These are phyloP conservation scores for Sarcodon sp. DNA, from an alignment of 768 basidiomycete genomes.

Conservation along the genomic window DNA sequence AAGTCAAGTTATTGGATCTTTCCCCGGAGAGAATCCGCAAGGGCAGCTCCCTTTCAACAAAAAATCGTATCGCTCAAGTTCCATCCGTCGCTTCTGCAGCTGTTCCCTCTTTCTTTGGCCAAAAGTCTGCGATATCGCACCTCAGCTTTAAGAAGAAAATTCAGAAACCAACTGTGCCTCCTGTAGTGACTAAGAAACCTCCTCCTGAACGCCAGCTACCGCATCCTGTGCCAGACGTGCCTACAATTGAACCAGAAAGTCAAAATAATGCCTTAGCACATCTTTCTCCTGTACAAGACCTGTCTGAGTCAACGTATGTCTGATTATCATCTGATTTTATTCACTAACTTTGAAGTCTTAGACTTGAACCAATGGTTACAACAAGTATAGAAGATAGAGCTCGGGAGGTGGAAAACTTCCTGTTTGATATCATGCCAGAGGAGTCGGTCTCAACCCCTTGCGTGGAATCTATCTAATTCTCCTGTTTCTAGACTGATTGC, in stretches of 20 bases:
- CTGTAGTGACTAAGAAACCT: background rate
- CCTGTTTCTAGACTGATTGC: slow-evolving; percentile 10
- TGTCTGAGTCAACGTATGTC: background rate
- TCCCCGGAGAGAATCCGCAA: background rate
- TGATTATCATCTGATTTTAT: background rate
- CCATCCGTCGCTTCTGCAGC: background rate
- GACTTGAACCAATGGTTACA: background rate
- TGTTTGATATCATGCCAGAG: slow-evolving; percentile 25
- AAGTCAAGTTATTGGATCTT: slow-evolving; percentile 2
- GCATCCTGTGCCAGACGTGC: too few species aligned
- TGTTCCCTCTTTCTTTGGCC: background rate
- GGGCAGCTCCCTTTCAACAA: slow-evolving; percentile 3
- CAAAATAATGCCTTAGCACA: slow-evolving; percentile 4
- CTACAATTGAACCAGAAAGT: background rate
- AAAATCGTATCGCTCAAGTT: background rate
- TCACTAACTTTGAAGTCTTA: slow-evolving; percentile 2
- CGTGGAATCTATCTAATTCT: background rate
- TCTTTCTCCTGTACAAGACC: background rate
- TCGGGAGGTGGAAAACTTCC: slow-evolving; percentile 21
- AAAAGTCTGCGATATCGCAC: background rate
- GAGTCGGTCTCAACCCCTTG: slow-evolving; percentile 16
- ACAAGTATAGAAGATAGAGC: slow-evolving; percentile 4
- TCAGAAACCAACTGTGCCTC: background rate
- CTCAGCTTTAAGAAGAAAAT: slow-evolving; percentile 8
- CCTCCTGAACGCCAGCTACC: too few species aligned